These are phyloP conservation scores for Scedosporium apiospermum DNA, from an alignment of 2,329 filamentous ascomycete genomes.

Conservation along the genomic window DNA sequence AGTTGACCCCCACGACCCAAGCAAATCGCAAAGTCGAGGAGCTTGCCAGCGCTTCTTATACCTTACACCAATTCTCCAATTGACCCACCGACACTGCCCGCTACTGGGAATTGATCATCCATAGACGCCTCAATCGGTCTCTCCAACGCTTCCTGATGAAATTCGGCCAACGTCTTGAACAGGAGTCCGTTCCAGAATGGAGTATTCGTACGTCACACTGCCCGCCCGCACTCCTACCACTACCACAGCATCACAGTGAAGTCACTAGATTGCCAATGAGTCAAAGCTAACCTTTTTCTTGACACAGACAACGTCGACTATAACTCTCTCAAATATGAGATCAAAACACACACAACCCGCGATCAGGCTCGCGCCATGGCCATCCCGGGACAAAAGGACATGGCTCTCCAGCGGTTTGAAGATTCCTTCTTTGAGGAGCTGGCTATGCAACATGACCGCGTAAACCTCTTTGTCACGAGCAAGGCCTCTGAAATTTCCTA, in stretches of 20 bases:
- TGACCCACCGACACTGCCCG: neutral
- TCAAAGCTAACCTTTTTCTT: neutral
- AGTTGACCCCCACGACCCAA: too few species aligned
- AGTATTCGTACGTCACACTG: conserved; percentile 50
- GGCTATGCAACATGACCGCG: conserved; percentile 64
- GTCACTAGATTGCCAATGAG: neutral
- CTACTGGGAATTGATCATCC: too few species aligned
- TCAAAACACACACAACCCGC: conserved; percentile 68
- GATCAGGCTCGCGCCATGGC: conserved; percentile 60
- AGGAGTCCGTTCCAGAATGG: conserved; percentile 75
- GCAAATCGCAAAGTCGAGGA: too few species aligned
- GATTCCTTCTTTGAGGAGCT: conserved; percentile 62
- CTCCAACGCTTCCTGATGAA: conserved; percentile 46
- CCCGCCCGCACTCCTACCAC: neutral
- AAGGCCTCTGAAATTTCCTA: conserved; percentile 71
- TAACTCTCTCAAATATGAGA: conserved; percentile 75
- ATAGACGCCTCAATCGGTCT: neutral
- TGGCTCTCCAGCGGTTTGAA: conserved; percentile 54
- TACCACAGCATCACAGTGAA: neutral
- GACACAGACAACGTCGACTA: conserved; percentile 74
- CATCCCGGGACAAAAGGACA: conserved; percentile 62
- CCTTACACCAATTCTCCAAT: neutral
- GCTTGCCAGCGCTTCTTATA: too few species aligned
- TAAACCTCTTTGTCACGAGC: conserved; percentile 69
- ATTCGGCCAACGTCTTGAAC: conserved; percentile 64